Conservation (phyloP, 768 basidiomycete species). For the Serendipita sp. region DNA sequence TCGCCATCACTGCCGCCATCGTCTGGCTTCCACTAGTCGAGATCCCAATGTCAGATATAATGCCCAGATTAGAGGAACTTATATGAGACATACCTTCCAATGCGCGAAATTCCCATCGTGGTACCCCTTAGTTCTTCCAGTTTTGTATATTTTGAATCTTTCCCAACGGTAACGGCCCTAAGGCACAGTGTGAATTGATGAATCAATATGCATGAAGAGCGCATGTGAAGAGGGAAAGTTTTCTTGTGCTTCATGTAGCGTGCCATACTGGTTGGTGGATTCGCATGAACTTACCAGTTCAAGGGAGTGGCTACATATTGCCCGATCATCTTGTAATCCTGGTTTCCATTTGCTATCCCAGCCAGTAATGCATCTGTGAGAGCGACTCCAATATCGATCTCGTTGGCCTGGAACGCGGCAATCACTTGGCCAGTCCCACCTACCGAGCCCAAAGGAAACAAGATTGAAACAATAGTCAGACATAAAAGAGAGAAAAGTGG, state of each 20-base stretch:
- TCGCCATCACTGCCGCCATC: slow-evolving; percentile 91
- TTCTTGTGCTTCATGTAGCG: too few relatives aligned
- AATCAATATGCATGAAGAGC: not conserved
- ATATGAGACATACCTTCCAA: slow-evolving; percentile 46
- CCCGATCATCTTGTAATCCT: slow-evolving; percentile 80
- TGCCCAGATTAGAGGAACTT: not conserved
- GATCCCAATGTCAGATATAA: not conserved
- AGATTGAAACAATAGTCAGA: not conserved
- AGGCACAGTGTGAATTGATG: too few relatives aligned
- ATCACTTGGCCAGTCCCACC: slow-evolving; percentile 82
- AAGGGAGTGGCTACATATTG: slow-evolving; percentile 82
- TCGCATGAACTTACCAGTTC: slow-evolving; percentile 44
- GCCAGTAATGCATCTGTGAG: slow-evolving; percentile 85
- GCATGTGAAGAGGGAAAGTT: not conserved
- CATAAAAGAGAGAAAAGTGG: slow-evolving; percentile 16
- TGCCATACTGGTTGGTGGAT: not conserved
- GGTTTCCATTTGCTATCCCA: slow-evolving; percentile 80
- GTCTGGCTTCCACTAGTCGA: slow-evolving; percentile 63
- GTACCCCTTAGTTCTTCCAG: slow-evolving; percentile 67
- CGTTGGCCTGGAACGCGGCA: slow-evolving; percentile 50
- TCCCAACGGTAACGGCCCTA: slow-evolving; percentile 90
- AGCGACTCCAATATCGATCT: slow-evolving; percentile 75
- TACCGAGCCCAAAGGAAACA: slow-evolving; percentile 17
- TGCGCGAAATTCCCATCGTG: slow-evolving; percentile 75
- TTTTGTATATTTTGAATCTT: slow-evolving; percentile 47